Conservation (phyloP, 2,329 filamentous ascomycete genomes). For the Ramichloridium luteum region DNA sequence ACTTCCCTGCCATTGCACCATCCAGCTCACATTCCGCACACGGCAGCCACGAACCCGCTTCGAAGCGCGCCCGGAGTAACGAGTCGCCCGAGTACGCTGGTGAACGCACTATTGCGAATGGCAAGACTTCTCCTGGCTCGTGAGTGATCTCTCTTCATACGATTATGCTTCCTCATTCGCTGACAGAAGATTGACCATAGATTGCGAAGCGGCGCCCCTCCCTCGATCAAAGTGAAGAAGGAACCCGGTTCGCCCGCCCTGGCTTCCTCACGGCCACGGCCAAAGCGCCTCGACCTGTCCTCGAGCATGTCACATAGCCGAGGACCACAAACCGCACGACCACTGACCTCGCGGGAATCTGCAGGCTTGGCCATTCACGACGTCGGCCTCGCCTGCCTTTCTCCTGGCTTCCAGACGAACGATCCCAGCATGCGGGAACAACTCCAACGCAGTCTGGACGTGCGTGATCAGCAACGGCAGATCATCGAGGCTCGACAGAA, state of each 20-base stretch:
- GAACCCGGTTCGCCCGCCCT: constrained; percentile 81
- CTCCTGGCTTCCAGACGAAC: constrained; percentile 89
- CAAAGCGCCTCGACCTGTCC: constrained; percentile 66
- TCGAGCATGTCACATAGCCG: constrained; percentile 33
- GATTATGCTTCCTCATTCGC: background rate
- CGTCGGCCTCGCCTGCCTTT: constrained; percentile 85
- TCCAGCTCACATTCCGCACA: constrained; percentile 22
- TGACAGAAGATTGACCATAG: constrained; percentile 22
- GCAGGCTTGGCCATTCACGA: constrained; percentile 71
- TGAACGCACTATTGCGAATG: constrained; percentile 30
- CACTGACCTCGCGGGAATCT: constrained; percentile 62
- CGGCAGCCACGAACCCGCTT: constrained; percentile 16
- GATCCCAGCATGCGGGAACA: constrained; percentile 96
- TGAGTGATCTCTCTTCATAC: constrained; percentile 17
- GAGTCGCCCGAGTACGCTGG: constrained; percentile 21
- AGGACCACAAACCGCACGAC: constrained; percentile 36
- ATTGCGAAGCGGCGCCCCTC: constrained; percentile 44
- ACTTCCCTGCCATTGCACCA: constrained; percentile 33
- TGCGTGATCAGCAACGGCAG: constrained; percentile 83
- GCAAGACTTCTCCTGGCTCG: constrained; percentile 43
- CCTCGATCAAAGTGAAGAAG: constrained; percentile 91
- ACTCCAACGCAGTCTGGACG: constrained; percentile 82
- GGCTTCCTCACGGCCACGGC: constrained; percentile 59
- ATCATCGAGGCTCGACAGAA: constrained; percentile 92
- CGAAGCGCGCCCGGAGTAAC: constrained; percentile 23